Evolutionary conservation across 78 protist genomes (phyloP).

Genomic region (Dictyostelium firmibasis): DNA sequence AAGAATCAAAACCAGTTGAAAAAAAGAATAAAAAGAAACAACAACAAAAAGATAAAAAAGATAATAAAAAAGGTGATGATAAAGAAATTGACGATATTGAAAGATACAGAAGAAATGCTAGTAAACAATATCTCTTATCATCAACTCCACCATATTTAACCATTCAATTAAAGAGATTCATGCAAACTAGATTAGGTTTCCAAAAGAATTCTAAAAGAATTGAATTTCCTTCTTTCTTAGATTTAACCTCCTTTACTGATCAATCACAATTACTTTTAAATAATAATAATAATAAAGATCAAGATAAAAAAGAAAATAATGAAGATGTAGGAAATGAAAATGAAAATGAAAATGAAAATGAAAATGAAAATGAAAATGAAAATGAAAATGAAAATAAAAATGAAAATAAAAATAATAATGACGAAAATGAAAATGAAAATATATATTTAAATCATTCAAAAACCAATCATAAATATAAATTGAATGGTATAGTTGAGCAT

Average conservation of each 20-base stretch:
- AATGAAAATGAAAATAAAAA: neutral
- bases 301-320: neutral
- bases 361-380: neutral
- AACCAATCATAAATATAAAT: neutral
- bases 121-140: constrained; percentile 67
- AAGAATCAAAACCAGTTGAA: neutral
- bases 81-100: neutral
- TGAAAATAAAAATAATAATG: neutral
- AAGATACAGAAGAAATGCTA: constrained; percentile 62
- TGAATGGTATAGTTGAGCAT: constrained; percentile 73
- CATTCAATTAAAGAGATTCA: constrained; percentile 67
- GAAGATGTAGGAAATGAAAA: neutral
- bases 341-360: neutral
- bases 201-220: constrained; percentile 62
- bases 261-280: neutral
- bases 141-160: constrained; percentile 69
- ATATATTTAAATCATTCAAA: neutral
- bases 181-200: constrained; percentile 54
- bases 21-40: constrained; percentile 19
- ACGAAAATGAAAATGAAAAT: neutral
- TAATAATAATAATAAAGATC: neutral
- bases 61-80: neutral
- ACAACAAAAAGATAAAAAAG: neutral
- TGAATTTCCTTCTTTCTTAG: constrained; percentile 21
- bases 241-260: constrained; percentile 58